Conservation (phyloP, 805 yeast species). For the Priceomyces medius region DNA sequence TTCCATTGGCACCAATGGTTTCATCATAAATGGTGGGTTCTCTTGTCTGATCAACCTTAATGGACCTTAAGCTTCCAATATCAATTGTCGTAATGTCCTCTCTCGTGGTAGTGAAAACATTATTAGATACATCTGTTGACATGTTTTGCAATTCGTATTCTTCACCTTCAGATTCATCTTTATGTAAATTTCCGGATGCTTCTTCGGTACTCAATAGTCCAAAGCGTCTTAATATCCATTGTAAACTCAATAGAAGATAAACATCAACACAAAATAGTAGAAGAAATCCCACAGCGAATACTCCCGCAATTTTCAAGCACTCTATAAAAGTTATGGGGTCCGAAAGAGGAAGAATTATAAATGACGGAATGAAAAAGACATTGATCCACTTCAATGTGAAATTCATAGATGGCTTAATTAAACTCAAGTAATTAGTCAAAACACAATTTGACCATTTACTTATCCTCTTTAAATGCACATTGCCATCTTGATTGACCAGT, state of each 20-base stretch:
- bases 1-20: slow-evolving; percentile 10
- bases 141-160: slow-evolving; percentile 15
- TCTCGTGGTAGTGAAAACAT: slow-evolving; percentile 23
- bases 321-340: slow-evolving; percentile 65
- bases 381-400: slow-evolving; percentile 76
- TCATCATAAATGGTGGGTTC: background rate
- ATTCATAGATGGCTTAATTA: slow-evolving; percentile 62
- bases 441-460: slow-evolving; percentile 17
- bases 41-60: slow-evolving; percentile 13
- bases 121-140: slow-evolving; percentile 9
- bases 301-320: slow-evolving; percentile 71
- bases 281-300: slow-evolving; percentile 65
- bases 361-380: slow-evolving; percentile 74
- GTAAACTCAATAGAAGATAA: slow-evolving; percentile 33
- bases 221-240: slow-evolving; percentile 14
- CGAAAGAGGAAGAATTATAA: slow-evolving; percentile 67
- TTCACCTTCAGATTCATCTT: slow-evolving; percentile 12
- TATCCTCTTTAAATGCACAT: slow-evolving; percentile 8
- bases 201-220: slow-evolving; percentile 9
- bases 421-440: slow-evolving; percentile 28
- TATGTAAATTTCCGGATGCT: slow-evolving; percentile 1
- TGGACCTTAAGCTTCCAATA: slow-evolving; percentile 16
- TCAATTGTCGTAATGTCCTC: slow-evolving; percentile 43
- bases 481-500: background rate
- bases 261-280: slow-evolving; percentile 45